These are phyloP conservation scores for Galerina sulciceps DNA, from an alignment of 768 basidiomycete species.

Conservation along the genomic window DNA sequence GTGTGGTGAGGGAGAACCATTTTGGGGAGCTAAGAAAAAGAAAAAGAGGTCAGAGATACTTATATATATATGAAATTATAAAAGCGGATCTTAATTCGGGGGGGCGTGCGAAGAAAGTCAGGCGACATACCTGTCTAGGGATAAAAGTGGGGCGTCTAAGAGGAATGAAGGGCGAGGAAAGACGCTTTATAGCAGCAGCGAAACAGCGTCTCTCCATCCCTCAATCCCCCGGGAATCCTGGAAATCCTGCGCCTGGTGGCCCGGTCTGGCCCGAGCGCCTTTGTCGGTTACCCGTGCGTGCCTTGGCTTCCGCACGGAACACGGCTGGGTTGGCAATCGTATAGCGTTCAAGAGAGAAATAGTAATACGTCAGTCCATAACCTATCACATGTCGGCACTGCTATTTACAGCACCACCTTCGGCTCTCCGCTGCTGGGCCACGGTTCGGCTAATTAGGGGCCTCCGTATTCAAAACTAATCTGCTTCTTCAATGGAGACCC, in stretches of 20 bases:
- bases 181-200: constrained; percentile 33
- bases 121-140: constrained; percentile 11
- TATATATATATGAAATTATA: constrained; percentile 18
- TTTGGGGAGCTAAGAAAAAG: constrained; percentile 28
- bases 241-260: constrained; percentile 10
- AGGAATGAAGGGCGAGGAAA: neutral
- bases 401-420: constrained; percentile 16
- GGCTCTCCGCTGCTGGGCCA: constrained; percentile 15
- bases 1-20: constrained; percentile 78
- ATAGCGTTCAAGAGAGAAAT: neutral
- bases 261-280: constrained; percentile 34
- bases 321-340: neutral
- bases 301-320: constrained; percentile 25
- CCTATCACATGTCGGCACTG: constrained; percentile 22
- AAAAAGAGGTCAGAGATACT: neutral
- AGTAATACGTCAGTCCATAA: neutral
- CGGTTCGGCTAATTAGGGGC: too few species aligned
- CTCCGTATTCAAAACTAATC: neutral
- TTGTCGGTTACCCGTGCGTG: constrained; percentile 19
- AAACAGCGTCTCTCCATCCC: constrained; percentile 35
- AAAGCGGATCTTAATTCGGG: constrained; percentile 12
- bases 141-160: constrained; percentile 1
- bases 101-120: constrained; percentile 20
- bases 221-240: constrained; percentile 36
- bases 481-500: neutral